Base-by-base conservation (phyloP, 345 rosid species). In the Angophora floribunda region DNA sequence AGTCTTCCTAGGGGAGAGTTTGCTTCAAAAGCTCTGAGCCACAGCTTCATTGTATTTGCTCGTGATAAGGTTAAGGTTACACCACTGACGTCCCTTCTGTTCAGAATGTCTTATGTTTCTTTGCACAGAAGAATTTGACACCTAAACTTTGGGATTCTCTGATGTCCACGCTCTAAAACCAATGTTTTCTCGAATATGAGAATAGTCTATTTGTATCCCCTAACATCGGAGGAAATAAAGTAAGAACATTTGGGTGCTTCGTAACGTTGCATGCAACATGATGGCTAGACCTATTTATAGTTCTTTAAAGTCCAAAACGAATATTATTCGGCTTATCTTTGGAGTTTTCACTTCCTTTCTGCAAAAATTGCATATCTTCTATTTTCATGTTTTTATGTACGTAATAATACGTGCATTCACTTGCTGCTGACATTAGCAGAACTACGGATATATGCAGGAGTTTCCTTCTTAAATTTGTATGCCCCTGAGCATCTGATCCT, bases 401-500 rank as follows among this genome's bases (percentile, higher is more conserved):
- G 7, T 19, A 21, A 36, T 26, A 11, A 32, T 10, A 8, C 22
- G 7, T 63, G 19, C 52, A 32, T 80, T 44, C 10, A 87, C 51
- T 32, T 36, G 51, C 67, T 6, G 45, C 47, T 59, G 24, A 32
- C 22, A 86, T 78, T 87, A 57, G 6, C 6, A 11, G 65, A 57
- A 57, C n/a, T 24, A 57, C n/a, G 4, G 9, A 57, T 57, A 11
- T 24, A 13, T 89, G 86, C 91, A 96, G 99, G 99, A 3, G 88
- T 96, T 90, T 91, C 95, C 63, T 96, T 97, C 90, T 95, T 98
- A 88, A 97, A 97, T 87, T 88, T 96, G 28, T 97, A 96, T 90
- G 99, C 99, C 59, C 99, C 99, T 10, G 98, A 97, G 92, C 99
- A 97, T 88, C 92, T 97, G 90, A 97, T 96, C 65, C 90, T 97